A percentile compares a stretch with the other conserved stretches of the same genome.
phyloP scores from a whole-genome alignment of 2,329 filamentous ascomycete species.

The Fusarium nematophilum region DNA sequence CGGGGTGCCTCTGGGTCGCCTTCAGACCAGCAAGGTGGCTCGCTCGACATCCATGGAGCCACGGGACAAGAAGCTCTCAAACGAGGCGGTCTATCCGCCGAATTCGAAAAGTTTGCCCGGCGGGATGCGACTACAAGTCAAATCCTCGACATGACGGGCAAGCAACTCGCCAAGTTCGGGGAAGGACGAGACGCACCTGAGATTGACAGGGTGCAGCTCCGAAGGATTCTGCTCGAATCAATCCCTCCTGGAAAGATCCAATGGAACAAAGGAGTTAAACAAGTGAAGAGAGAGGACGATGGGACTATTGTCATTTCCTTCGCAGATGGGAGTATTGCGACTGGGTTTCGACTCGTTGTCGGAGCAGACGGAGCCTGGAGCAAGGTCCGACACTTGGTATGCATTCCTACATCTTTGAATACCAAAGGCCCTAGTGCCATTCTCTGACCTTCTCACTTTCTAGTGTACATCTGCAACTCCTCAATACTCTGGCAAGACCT shows the following conservation, averaged over 20 bases:
- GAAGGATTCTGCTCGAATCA: constrained; percentile 47
- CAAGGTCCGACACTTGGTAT: constrained; percentile 51
- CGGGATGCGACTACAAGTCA: constrained; percentile 43
- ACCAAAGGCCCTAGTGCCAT: constrained; percentile 47
- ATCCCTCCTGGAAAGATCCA: constrained; percentile 48
- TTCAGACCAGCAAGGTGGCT: constrained; percentile 54
- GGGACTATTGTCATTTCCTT: constrained; percentile 17
- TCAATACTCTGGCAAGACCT: constrained; percentile 10
- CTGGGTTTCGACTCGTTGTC: constrained; percentile 19
- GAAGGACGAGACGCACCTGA: constrained; percentile 48
- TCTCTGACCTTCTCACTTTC: constrained; percentile 42
- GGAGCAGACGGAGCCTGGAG: constrained; percentile 36
- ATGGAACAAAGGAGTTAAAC: constrained; percentile 46
- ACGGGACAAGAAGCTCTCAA: constrained; percentile 62
- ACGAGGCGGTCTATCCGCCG: constrained; percentile 58
- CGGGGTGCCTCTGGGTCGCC: constrained; percentile 46
- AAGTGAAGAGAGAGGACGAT: background rate
- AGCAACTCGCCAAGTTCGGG: constrained; percentile 41
- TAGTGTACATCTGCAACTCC: constrained; percentile 9
- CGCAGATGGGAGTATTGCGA: background rate
- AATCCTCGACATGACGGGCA: constrained; percentile 37
- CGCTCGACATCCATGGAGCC: constrained; percentile 62
- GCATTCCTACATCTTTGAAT: constrained; percentile 51
- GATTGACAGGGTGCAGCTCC: constrained; percentile 52
- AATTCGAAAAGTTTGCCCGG: constrained; percentile 54